Base-by-base conservation (phyloP, 108 stramenopile species). In the Parmales sp. region DNA sequence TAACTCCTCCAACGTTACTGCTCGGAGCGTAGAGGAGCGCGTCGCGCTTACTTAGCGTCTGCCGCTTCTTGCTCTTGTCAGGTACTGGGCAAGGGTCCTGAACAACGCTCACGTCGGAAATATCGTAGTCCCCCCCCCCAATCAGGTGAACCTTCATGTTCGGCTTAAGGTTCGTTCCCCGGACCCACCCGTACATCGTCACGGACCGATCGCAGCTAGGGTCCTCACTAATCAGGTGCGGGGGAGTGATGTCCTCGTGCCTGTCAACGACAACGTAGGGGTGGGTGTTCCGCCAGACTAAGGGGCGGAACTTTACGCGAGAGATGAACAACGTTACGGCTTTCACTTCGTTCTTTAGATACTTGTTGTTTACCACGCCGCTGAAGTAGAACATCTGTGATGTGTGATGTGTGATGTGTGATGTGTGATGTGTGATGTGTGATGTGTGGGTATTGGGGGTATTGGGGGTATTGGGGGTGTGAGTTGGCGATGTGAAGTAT, bases 231-330 rank as follows among this genome's bases (percentile, higher is more conserved):
- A 91, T 74, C 34, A 74, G 76, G 13, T 80, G 80, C 1, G 90
- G 87, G 66, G 85, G 79, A 0, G 91, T 94, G 37, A 93, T 80
- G 72, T 95, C 94, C 73, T 94, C 94, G 72, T 93, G 84, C 13
- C 96, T 80, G 82, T 99, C 98, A 20, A 90, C 88, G 37, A 99
- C 54, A 26, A 97, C 82, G 75, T 97, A 96, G 0, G 96, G 94
- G 78, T 99, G 98, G 1, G 95, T 91, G 78, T 95, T 97, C 25
- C 95, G 77, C 98, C 98, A 99, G 8, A 91, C 69, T n/a, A 99
- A 68, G 0, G 98, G 98, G 4, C 98, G 84, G 69, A 87, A 95
- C 89, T 99, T 99, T 39, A 88, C 88, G 65, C 95, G 78, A 5
- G 80, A 78, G 54, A 99, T 80, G 72, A 88, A 86, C 28, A 97